Conservation (phyloP, 495 filamentous ascomycete species). For the Aspergillus avenaceus region DNA sequence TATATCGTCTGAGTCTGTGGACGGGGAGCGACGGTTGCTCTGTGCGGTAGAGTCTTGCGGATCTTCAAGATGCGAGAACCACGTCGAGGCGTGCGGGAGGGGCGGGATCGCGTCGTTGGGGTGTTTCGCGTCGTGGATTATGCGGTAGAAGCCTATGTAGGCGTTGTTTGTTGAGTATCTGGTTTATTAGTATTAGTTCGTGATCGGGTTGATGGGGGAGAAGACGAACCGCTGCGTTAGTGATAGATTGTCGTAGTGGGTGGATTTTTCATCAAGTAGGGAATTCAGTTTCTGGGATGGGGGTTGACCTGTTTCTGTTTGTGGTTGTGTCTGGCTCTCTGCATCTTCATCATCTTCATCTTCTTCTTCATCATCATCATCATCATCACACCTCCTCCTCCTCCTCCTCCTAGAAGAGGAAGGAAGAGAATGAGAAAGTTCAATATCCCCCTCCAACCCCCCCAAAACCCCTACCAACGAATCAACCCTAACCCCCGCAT, state of each 20-base stretch:
- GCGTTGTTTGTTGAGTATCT: constrained; percentile 72
- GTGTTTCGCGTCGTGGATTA: constrained; percentile 73
- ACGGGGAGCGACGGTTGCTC: constrained; percentile 24
- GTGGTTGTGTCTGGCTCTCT: constrained; percentile 18
- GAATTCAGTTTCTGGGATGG: constrained; percentile 25
- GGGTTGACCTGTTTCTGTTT: constrained; percentile 18
- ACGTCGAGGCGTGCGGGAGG: constrained; percentile 64
- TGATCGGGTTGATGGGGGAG: neutral
- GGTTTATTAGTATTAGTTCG: neutral
- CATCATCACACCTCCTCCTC: constrained; percentile 19
- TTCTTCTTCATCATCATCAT: constrained; percentile 16
- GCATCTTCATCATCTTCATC: constrained; percentile 23
- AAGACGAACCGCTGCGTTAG: constrained; percentile 34
- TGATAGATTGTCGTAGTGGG: constrained; percentile 31
- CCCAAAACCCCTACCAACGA: constrained; percentile 27
- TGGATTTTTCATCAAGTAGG: constrained; percentile 19
- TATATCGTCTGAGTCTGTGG: constrained; percentile 63
- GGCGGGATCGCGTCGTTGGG: constrained; percentile 57
- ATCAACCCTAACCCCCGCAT: constrained; percentile 31
- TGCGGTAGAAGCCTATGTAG: constrained; percentile 73
- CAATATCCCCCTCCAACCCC: constrained; percentile 29
- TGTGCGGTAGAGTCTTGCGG: constrained; percentile 12
- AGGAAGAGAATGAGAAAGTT: neutral
- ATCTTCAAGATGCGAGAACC: constrained; percentile 60
- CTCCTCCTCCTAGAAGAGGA: constrained; percentile 8